These are phyloP conservation scores for Oenanthe javanica DNA, from an alignment of 140 eudicot species.

Conservation along the genomic window DNA sequence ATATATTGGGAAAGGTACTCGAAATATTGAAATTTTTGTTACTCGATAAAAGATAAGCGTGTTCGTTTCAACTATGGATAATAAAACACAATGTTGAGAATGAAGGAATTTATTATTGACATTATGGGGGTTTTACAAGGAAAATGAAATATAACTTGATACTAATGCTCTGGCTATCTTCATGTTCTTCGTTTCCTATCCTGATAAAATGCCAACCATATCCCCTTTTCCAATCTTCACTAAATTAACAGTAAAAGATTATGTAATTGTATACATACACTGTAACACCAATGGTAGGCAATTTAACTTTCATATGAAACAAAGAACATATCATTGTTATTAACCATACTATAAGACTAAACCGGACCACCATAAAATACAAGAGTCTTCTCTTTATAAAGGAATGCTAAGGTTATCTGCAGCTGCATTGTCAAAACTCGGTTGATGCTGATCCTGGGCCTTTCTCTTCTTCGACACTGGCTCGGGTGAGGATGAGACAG, in stretches of 20 bases:
- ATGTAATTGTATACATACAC: too few species aligned
- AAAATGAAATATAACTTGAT: not conserved
- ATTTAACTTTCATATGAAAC: conserved; percentile 34
- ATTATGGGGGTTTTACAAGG: conserved; percentile 11
- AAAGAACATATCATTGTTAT: conserved; percentile 14
- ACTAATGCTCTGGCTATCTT: conserved; percentile 9
- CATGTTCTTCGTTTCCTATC: conserved; percentile 9
- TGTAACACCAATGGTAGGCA: conserved; percentile 71
- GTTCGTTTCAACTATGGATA: not conserved
- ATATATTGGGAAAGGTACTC: not conserved
- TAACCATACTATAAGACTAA: conserved; percentile 15
- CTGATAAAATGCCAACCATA: conserved; percentile 65
- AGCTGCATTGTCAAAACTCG: conserved; percentile 3
- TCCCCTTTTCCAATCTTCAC: too few species aligned
- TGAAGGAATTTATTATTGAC: conserved; percentile 1
- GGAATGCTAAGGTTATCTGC: conserved; percentile 1
- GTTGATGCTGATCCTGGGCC: conserved; percentile 16
- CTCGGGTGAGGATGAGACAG: conserved; percentile 59
- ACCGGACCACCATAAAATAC: not conserved
- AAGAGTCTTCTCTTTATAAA: not conserved
- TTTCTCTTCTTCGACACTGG: conserved; percentile 41
- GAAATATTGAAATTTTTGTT: too few species aligned
- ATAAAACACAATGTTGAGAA: not conserved
- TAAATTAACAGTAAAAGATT: too few species aligned
- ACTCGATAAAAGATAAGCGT: too few species aligned